Percentiles rank a stretch among this genome's conserved stretches.
Conservation (phyloP, 495 filamentous ascomycete species). For the Penicillium lividum region DNA sequence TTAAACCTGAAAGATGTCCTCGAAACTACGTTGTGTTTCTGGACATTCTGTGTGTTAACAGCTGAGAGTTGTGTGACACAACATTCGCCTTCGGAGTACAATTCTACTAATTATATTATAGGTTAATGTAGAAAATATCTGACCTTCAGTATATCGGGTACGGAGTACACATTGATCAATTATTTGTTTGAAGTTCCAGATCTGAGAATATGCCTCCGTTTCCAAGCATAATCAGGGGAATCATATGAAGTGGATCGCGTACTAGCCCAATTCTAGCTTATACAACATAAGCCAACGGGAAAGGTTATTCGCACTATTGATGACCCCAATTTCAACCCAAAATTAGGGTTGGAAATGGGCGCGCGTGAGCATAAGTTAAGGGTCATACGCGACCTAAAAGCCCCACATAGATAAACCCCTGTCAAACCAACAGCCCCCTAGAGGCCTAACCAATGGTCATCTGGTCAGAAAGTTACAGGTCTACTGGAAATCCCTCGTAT, state of each 20-base stretch:
- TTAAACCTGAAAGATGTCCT: not conserved
- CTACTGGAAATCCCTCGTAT: constrained; percentile 1
- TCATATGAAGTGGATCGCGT: not conserved
- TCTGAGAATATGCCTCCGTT: not conserved
- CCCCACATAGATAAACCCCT: not conserved
- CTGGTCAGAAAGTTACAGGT: not conserved
- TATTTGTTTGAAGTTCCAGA: not conserved
- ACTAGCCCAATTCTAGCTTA: not conserved
- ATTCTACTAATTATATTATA: not conserved
- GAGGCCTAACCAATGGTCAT: not conserved
- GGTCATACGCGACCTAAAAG: not conserved
- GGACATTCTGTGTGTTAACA: not conserved
- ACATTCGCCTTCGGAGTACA: not conserved
- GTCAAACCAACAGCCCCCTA: not conserved
- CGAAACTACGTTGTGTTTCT: constrained; percentile 5
- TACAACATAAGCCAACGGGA: not conserved
- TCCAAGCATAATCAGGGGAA: not conserved
- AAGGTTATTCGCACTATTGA: constrained; percentile 14
- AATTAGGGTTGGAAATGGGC: constrained; percentile 6
- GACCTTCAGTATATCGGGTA: no score
- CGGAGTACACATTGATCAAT: not conserved
- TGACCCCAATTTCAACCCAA: constrained; percentile 5
- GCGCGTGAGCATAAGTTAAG: not conserved
- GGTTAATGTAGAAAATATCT: no score
- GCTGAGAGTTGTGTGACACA: not conserved